phyloP scores from a whole-genome alignment of 768 basidiomycete species.

The Terana coerulea region DNA sequence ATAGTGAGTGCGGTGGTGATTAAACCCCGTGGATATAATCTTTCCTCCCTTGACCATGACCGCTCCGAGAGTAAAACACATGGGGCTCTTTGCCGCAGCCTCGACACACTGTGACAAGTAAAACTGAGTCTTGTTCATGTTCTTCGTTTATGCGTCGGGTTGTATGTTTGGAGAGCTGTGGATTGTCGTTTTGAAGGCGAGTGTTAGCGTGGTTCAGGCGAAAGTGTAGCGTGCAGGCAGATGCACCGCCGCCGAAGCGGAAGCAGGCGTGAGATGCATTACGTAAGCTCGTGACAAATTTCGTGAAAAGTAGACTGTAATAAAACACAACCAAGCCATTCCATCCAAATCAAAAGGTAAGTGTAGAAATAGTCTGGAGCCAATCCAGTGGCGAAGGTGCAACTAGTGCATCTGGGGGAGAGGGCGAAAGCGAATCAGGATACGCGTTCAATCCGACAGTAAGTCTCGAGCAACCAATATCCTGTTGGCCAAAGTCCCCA shows the following conservation, averaged over 20 bases:
- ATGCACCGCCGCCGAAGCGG: neutral
- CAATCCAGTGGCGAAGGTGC: neutral
- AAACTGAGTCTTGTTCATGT: constrained; percentile 47
- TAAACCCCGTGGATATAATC: constrained; percentile 47
- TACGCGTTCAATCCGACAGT: constrained; percentile 17
- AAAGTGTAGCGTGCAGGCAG: neutral
- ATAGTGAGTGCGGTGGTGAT: constrained; percentile 53
- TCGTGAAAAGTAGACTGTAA: neutral
- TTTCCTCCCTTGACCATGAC: constrained; percentile 54
- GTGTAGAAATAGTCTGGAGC: neutral
- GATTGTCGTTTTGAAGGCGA: neutral
- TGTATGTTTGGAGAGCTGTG: constrained; percentile 10
- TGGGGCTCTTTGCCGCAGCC: constrained; percentile 46
- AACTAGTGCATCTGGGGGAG: neutral
- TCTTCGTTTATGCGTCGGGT: constrained; percentile 1
- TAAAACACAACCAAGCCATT: neutral
- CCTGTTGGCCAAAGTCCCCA: constrained; percentile 78
- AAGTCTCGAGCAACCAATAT: constrained; percentile 65
- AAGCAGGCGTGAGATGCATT: neutral
- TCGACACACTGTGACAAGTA: constrained; percentile 48
- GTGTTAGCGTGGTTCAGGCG: neutral
- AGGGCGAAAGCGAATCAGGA: constrained; percentile 3
- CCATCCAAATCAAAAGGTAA: neutral
- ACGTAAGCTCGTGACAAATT: constrained; percentile 1
- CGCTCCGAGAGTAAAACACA: constrained; percentile 46